Evolutionary conservation across 2,329 filamentous ascomycete genomes (phyloP).

Genomic region (Nemania sp.): DNA sequence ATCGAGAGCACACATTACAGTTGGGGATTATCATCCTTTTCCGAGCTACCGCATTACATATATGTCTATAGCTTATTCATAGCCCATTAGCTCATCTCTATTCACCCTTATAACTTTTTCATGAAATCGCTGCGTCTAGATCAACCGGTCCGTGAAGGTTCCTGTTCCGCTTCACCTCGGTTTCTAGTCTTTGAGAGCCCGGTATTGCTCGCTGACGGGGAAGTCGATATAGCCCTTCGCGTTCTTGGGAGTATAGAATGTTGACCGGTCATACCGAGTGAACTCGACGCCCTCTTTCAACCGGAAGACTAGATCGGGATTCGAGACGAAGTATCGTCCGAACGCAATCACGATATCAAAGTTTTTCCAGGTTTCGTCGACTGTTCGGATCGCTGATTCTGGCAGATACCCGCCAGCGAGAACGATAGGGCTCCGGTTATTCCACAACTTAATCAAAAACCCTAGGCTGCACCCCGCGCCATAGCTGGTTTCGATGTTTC

Average conservation of each 20-base stretch:
- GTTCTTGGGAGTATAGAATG: conserved; percentile 46
- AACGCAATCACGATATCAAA: conserved; percentile 53
- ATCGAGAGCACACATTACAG: no score
- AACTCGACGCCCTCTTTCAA: conserved; percentile 49
- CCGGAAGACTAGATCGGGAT: conserved; percentile 53
- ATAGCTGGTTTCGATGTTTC: conserved; percentile 45
- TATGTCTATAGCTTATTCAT: no score
- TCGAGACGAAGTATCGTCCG: conserved; percentile 54
- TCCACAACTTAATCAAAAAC: conserved; percentile 52
- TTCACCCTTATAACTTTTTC: no score
- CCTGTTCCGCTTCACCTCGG: not conserved
- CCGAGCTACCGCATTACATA: no score
- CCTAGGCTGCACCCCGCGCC: conserved; percentile 46
- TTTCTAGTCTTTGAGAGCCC: not conserved
- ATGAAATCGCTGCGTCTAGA: no score
- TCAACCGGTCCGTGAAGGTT: no score
- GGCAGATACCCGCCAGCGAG: conserved; percentile 50
- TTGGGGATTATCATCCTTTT: no score
- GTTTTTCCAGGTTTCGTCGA: conserved; percentile 47
- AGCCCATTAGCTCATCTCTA: no score
- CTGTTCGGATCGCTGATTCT: conserved; percentile 44
- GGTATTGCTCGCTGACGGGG: conserved; percentile 28
- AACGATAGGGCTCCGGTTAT: conserved; percentile 50
- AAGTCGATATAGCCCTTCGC: conserved; percentile 33
- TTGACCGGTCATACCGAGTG: conserved; percentile 49